phyloP scores from a whole-genome alignment of 228 moss, liverwort and hornwort species.

The Sphagnum fallax region DNA sequence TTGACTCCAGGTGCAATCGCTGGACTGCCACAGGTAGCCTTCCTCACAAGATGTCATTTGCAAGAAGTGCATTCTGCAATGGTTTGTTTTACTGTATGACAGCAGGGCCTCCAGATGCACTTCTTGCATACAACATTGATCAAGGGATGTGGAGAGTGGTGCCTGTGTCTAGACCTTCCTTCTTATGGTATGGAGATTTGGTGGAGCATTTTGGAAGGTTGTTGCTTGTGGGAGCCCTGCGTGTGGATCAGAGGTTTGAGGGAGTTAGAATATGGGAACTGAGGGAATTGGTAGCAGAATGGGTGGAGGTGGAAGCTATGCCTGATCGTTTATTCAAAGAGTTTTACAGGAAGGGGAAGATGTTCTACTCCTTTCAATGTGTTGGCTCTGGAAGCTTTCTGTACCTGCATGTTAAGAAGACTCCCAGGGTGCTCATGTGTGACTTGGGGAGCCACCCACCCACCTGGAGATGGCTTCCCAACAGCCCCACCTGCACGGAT shows the following conservation, averaged over 20 bases:
- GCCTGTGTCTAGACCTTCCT: conserved; percentile 34
- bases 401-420: conserved; percentile 59
- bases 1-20: conserved; percentile 34
- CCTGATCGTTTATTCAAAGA: conserved; percentile 55
- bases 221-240: conserved; percentile 34
- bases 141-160: conserved; percentile 38
- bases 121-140: conserved; percentile 43
- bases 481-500: conserved; percentile 44
- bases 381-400: conserved; percentile 45
- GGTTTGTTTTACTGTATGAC: conserved; percentile 60
- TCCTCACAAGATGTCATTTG: conserved; percentile 61
- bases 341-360: conserved; percentile 47
- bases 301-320: conserved; percentile 42
- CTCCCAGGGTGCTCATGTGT: conserved; percentile 41
- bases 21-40: conserved; percentile 40
- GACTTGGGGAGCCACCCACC: conserved; percentile 28
- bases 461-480: conserved; percentile 47
- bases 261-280: conserved; percentile 56
- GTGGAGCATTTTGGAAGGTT: conserved; percentile 35
- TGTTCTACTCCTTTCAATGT: conserved; percentile 60
- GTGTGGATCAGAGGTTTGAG: conserved; percentile 48
- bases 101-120: conserved; percentile 50
- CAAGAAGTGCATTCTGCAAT: conserved; percentile 46
- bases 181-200: conserved; percentile 53
- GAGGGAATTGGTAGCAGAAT: conserved; percentile 28